Conservation (phyloP, 2,329 filamentous ascomycete genomes). For the Hypoxylon sp. region DNA sequence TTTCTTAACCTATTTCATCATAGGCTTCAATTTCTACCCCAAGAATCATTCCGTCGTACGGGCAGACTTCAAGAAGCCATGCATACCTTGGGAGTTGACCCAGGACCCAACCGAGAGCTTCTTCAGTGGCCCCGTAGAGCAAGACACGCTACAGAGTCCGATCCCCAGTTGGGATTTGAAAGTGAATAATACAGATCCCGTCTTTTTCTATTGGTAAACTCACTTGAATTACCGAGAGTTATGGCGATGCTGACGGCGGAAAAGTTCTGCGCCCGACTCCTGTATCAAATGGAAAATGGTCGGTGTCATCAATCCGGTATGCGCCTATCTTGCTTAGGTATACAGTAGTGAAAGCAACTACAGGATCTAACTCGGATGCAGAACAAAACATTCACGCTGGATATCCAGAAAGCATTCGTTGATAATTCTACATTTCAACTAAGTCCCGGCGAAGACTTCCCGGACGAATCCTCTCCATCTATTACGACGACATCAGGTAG, state of each 20-base stretch:
- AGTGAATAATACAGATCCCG: slow-evolving; percentile 58
- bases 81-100: slow-evolving; percentile 72
- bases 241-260: background rate
- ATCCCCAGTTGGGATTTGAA: slow-evolving; percentile 57
- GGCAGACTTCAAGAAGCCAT: slow-evolving; percentile 71
- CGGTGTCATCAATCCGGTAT: slow-evolving; percentile 79
- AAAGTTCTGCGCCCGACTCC: slow-evolving; percentile 70
- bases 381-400: slow-evolving; percentile 65
- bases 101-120: slow-evolving; percentile 65
- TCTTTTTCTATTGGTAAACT: slow-evolving; percentile 75
- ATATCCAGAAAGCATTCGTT: slow-evolving; percentile 63
- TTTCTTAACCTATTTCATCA: slow-evolving; percentile 2
- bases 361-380: slow-evolving; percentile 38
- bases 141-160: slow-evolving; percentile 37
- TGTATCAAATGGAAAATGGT: slow-evolving; percentile 79
- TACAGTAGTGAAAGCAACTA: background rate
- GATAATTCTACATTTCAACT: slow-evolving; percentile 66
- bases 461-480: slow-evolving; percentile 57
- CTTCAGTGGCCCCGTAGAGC: slow-evolving; percentile 61
- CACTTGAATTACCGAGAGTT: too few species aligned
- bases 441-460: slow-evolving; percentile 69
- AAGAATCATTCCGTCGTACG: slow-evolving; percentile 72
- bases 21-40: slow-evolving; percentile 63
- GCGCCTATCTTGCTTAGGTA: slow-evolving; percentile 38
- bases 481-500: slow-evolving; percentile 42